Percentiles rank a stretch among this genome's conserved stretches.
Evolutionary conservation across 192 early-diverging fungal species (phyloP).

Genomic region (Entomortierella lignicola): DNA sequence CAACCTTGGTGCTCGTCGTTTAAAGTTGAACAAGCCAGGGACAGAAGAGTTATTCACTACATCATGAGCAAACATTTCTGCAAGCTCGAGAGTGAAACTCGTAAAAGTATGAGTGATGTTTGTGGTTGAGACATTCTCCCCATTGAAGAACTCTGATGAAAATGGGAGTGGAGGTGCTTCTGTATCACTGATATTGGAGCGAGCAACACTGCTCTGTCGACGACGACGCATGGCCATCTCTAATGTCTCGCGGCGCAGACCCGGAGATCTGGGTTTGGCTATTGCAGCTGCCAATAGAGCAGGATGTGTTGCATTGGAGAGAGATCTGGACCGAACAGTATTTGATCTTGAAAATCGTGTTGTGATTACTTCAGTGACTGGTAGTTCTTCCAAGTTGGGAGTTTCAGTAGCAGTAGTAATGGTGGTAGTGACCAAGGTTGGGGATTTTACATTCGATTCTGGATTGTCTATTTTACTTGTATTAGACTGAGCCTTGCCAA

Average conservation of each 20-base stretch:
- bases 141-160: conserved; percentile 33
- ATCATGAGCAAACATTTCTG: conserved; percentile 47
- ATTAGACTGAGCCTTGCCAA: conserved; percentile 16
- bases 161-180: conserved; percentile 3
- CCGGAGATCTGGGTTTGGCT: conserved; percentile 14
- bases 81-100: conserved; percentile 43
- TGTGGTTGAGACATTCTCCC: conserved; percentile 23
- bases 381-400: background rate
- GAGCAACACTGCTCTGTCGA: conserved; percentile 32
- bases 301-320: conserved; percentile 32
- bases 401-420: too few relatives aligned
- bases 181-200: conserved; percentile 14
- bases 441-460: background rate
- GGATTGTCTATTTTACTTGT: background rate
- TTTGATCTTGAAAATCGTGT: conserved; percentile 8
- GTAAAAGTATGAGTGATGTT: conserved; percentile 51
- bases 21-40: conserved; percentile 49
- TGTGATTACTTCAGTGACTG: background rate
- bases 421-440: background rate
- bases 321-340: conserved; percentile 22
- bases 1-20: conserved; percentile 19
- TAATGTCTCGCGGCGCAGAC: conserved; percentile 37
- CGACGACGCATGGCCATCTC: conserved; percentile 51
- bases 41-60: conserved; percentile 42
- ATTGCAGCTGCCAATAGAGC: conserved; percentile 32